Base-by-base conservation (phyloP, 495 filamentous ascomycete genomes). In the Podospora fimiseda region DNA sequence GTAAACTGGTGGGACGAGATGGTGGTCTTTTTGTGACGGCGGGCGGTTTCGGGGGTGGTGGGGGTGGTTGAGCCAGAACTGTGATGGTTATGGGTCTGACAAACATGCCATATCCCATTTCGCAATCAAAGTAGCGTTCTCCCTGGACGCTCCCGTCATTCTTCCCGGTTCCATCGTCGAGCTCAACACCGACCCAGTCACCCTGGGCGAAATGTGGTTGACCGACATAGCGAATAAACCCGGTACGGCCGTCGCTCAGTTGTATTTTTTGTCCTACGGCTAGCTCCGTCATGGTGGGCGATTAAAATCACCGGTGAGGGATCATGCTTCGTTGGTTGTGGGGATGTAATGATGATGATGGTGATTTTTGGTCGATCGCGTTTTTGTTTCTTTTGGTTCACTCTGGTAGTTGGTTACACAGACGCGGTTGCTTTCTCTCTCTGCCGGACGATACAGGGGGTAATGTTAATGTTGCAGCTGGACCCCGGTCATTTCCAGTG, bases 71-170 rank as follows among this genome's bases (percentile, higher is more conserved):
- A 46, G 82, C 79, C 38, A 94, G 50, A 16, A 90, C 64, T 22
- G 74, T 73, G 20, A 81, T 71, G 2, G 81, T 82, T 2, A 74
- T 63, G 5, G 88, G 84, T 30, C 86, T 78, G 24, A 96, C 78
- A 60, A 98, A 98, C 86, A 97, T 93, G 60, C 93, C 93, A 71
- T 80, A 80, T 5, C 80, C 80, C 52, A 82, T 81, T 48, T 82
- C 69, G 62, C 92, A 96, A 20, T 90, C 81, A 61, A 97, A 98
- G 68, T 98, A 98, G 37, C 89, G 77, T 57, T 91, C 80, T 39
- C 90, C 92, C 67, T 92, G 80, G 37, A 97, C 87, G 23, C 85
- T 81, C 58, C 93, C 93, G 76, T 98, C 89, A 61, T 98, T 97
- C 72, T 98, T 97, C 9, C 93, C 93, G 9, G 75, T 78, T n/a